Base-by-base conservation (phyloP, 2,329 filamentous ascomycete genomes). In the Tympanopsis confertula region DNA sequence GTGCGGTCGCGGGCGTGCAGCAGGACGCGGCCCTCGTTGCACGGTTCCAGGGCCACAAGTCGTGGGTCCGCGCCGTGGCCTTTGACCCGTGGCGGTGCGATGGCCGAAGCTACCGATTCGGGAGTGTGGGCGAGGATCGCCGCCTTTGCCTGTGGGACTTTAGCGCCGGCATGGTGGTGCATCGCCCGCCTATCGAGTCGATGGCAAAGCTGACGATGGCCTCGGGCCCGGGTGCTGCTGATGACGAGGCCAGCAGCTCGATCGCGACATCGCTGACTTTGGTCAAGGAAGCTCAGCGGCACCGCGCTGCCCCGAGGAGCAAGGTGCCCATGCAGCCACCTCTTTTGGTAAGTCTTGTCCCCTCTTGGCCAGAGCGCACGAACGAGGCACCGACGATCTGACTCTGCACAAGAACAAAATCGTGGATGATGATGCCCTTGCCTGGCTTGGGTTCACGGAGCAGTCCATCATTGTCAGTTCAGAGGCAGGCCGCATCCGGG, bases 41-140 rank as follows among this genome's bases (percentile, higher is more conserved):
- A 7, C 67, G 78, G 35, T 82, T 78, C 50, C 73, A 77, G 42
- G 78, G 78, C 3, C 78, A 82, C 53, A 71, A 77, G 39, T 79
- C 74, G 5, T 82, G 76, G 76, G 77, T 82, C 2, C 74, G 72
- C 3, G 66, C 68, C 19, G 75, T 82, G 37, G 74, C 76, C 20
- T 82, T 82, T 45, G 78, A 82, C 49, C 75, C 77, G 1, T 82
- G 78, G 78, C 63, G 76, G 38, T 82, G 78, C 49, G 78, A 82
- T 49, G 74, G 79, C 48, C 66, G 74, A 41, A 81, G 72, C 41
- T 82, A 82, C 53, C 65, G 78, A n/a, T 80, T 82, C 46, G 78
- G 78, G 17, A 80, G 74, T 47, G 77, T 82, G 2, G 78, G 78
- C 14, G 77, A 82, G 45, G 78, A 82, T 51, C 76, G 76, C 49